phyloP scores from a whole-genome alignment of 2,329 filamentous ascomycete species.

The Hymenoscyphus infarciens region DNA sequence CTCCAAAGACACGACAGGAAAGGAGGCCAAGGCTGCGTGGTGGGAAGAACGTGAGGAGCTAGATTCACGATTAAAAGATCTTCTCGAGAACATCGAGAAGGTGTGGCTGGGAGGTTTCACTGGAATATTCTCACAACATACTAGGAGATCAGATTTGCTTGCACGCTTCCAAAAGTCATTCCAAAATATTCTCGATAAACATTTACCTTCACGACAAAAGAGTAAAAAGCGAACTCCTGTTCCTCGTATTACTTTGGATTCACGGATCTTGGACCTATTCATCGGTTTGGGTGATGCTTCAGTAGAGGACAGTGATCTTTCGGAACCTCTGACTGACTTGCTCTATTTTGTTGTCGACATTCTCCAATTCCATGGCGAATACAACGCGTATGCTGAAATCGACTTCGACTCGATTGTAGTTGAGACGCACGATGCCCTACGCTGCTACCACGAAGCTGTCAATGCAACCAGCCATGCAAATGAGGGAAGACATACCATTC shows the following conservation, averaged over 20 bases:
- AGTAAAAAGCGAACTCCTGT: constrained; percentile 50
- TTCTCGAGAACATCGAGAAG: constrained; percentile 82
- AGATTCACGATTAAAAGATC: constrained; percentile 70
- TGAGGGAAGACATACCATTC: constrained; percentile 67
- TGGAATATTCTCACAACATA: constrained; percentile 81
- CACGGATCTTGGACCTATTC: constrained; percentile 79
- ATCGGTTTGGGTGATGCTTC: constrained; percentile 75
- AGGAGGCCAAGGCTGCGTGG: constrained; percentile 78
- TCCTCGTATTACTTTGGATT: constrained; percentile 49
- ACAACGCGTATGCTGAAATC: constrained; percentile 95
- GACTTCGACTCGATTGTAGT: constrained; percentile 91
- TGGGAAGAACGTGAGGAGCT: constrained; percentile 82
- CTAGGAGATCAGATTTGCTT: constrained; percentile 59
- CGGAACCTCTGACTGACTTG: constrained; percentile 86
- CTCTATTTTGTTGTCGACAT: constrained; percentile 97
- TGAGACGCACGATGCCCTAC: constrained; percentile 80
- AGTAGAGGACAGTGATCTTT: constrained; percentile 66
- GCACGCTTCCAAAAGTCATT: constrained; percentile 75
- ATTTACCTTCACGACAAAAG: constrained; percentile 77
- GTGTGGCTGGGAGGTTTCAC: constrained; percentile 95
- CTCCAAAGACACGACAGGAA: constrained; percentile 65
- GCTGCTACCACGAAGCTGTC: constrained; percentile 63
- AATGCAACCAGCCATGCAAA: constrained; percentile 35
- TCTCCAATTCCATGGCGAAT: constrained; percentile 91
- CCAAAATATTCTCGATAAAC: constrained; percentile 72